A percentile compares a stretch with the other conserved stretches of the same genome.
These are phyloP conservation scores for Thelonectria rubi DNA, from an alignment of 2,329 filamentous ascomycete species.

Conservation along the genomic window DNA sequence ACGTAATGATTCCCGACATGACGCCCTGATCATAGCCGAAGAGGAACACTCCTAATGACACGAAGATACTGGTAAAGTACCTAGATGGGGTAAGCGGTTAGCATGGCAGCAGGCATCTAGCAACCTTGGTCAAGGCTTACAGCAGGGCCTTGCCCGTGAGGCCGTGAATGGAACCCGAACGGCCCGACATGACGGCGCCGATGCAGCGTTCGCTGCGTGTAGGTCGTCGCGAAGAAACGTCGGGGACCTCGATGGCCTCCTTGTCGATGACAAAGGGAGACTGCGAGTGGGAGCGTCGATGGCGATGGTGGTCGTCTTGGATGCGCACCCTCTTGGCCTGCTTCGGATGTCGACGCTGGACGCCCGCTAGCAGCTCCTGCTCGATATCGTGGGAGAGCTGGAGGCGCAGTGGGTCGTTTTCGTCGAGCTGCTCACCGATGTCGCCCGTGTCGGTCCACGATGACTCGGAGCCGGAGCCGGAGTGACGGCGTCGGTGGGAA, in stretches of 20 bases:
- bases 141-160: slow-evolving; percentile 95
- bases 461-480: slow-evolving; percentile 69
- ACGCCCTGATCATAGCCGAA: slow-evolving; percentile 93
- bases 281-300: slow-evolving; percentile 46
- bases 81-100: slow-evolving; percentile 54
- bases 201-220: slow-evolving; percentile 75
- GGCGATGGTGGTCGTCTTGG: slow-evolving; percentile 55
- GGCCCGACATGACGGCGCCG: slow-evolving; percentile 86
- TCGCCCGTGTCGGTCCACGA: slow-evolving; percentile 96
- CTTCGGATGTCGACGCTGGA: slow-evolving; percentile 56
- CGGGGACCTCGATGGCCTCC: slow-evolving; percentile 85
- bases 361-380: slow-evolving; percentile 65
- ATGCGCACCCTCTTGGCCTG: slow-evolving; percentile 75
- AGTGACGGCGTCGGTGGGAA: slow-evolving; percentile 50
- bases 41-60: slow-evolving; percentile 85
- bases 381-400: slow-evolving; percentile 74
- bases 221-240: slow-evolving; percentile 69
- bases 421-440: slow-evolving; percentile 89
- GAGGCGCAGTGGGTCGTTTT: slow-evolving; percentile 80
- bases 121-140: slow-evolving; percentile 57
- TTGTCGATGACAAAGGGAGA: slow-evolving; percentile 62
- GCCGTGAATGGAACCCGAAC: slow-evolving; percentile 82
- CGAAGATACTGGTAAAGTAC: slow-evolving; percentile 94
- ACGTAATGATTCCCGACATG: slow-evolving; percentile 80
- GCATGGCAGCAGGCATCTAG: slow-evolving; percentile 18